Evolutionary conservation across 108 stramenopile genomes (phyloP).

Genomic region (Schizochytrium sp.): DNA sequence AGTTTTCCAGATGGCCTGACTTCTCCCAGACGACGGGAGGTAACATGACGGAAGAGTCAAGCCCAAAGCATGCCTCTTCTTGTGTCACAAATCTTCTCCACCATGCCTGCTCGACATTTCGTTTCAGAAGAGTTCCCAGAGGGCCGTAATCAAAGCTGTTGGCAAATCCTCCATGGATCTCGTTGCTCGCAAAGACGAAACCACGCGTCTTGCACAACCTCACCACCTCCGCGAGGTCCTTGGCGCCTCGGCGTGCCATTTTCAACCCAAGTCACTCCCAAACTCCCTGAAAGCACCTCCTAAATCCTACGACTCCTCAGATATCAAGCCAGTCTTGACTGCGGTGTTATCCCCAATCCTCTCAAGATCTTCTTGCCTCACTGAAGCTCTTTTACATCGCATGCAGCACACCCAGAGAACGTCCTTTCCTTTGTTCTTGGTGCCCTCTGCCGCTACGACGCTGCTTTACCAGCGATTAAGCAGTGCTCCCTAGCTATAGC

Average conservation of each 20-base stretch:
- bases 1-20: constrained; percentile 94
- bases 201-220: constrained; percentile 93
- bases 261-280: background rate
- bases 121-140: constrained; percentile 87
- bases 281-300: no score
- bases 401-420: no score
- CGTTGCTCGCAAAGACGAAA: constrained; percentile 93
- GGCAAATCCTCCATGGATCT: constrained; percentile 96
- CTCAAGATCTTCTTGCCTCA: no score
- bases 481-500: no score
- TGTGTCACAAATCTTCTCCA: constrained; percentile 90
- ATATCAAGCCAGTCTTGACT: no score
- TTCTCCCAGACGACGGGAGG: constrained; percentile 94
- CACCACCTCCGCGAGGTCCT: constrained; percentile 73
- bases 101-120: constrained; percentile 90
- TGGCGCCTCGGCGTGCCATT: background rate
- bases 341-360: no score
- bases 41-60: constrained; percentile 92
- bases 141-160: constrained; percentile 99
- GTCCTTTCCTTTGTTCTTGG: no score
- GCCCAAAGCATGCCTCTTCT: constrained; percentile 90
- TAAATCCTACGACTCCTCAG: no score
- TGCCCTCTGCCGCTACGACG: no score
- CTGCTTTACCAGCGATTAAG: no score
- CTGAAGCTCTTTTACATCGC: no score